Conservation (phyloP, 2,329 filamentous ascomycete species). For the Aureobasidium musti region DNA sequence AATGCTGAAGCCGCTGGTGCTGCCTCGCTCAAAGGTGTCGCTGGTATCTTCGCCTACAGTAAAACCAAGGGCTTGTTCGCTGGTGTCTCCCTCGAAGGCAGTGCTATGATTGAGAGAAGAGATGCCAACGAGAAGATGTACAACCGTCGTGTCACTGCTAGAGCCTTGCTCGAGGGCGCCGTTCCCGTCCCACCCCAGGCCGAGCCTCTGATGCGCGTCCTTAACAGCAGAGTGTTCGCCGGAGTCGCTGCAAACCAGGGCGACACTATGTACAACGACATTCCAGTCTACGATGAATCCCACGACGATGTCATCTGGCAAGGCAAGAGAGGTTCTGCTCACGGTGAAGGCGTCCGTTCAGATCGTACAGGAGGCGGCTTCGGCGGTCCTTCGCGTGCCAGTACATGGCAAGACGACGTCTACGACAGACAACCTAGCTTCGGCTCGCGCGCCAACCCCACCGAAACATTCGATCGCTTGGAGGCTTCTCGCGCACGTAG, state of each 20-base stretch:
- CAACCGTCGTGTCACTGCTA: conserved; percentile 75
- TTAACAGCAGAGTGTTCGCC: conserved; percentile 82
- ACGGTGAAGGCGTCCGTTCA: conserved; percentile 65
- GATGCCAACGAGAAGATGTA: conserved; percentile 98
- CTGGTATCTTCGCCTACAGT: conserved; percentile 93
- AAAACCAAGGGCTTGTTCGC: conserved; percentile 98
- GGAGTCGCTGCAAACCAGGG: conserved; percentile 58
- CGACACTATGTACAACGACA: conserved; percentile 87
- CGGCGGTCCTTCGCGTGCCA: conserved; percentile 62
- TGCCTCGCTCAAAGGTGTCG: conserved; percentile 83
- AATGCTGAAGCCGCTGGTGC: conserved; percentile 96
- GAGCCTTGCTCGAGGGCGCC: conserved; percentile 75
- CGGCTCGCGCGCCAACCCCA: conserved; percentile 53
- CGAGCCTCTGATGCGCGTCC: conserved; percentile 77
- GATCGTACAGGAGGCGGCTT: conserved; percentile 54
- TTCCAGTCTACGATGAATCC: conserved; percentile 80
- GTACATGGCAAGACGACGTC: conserved; percentile 73
- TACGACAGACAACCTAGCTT: conserved; percentile 62
- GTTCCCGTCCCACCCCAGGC: conserved; percentile 79
- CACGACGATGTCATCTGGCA: conserved; percentile 86
- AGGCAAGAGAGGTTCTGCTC: conserved; percentile 68
- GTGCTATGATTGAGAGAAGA: conserved; percentile 87
- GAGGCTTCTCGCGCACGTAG: conserved; percentile 37
- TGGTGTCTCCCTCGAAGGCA: conserved; percentile 91
- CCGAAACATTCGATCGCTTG: conserved; percentile 54